Evolutionary conservation across 495 filamentous ascomycete species (phyloP), one percentile per base, ranked within the genome.

Genomic region (Hyaloscypha bicolor): DNA sequence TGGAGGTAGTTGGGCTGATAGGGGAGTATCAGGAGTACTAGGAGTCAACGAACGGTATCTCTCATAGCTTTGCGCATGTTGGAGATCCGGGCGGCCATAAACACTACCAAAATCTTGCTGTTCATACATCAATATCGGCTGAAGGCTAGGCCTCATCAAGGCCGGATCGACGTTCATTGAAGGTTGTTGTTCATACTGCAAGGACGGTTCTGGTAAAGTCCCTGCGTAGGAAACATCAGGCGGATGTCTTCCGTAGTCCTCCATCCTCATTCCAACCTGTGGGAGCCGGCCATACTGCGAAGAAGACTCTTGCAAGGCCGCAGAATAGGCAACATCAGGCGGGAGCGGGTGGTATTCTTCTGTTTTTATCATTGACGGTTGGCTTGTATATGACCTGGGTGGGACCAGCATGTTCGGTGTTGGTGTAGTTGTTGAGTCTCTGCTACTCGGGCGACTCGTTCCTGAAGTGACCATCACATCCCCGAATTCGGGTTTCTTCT

Each of bases 401-500:
- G 42, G 6, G 16, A 16, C 42, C 0, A 6, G 16, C 25, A 48
- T n/a, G 3, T 48, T 21, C 22, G 42, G 9, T 25, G 48, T 67
- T 16, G 65, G 52, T 11, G 32, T 53, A 11, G n/a, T 33, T 16
- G 48, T 29, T 22, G 55, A 48, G 19, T 33, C 56, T 30, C 39
- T 52, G n/a, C 55, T 62, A n/a, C 21, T 56, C 3, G 55, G 21
- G 48, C 25, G 58, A 21, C 42, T 60, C 4, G 29, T 48, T 55
- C 55, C 63, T 37, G 55, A 22, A 55, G 57, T 68, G 33, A 65
- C 67, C n/a, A 51, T 64, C 29, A 31, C 65, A 33, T 67, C 32
- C 9, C 60, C 64, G 60, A 74, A 69, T 19, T 35, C 64, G 9
- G 30, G 12, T 39, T 71, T 66, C 67, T 80, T 80, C 68, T 85